Conservation (phyloP, 495 filamentous ascomycete species). For the Lindgomyces ingoldianus region DNA sequence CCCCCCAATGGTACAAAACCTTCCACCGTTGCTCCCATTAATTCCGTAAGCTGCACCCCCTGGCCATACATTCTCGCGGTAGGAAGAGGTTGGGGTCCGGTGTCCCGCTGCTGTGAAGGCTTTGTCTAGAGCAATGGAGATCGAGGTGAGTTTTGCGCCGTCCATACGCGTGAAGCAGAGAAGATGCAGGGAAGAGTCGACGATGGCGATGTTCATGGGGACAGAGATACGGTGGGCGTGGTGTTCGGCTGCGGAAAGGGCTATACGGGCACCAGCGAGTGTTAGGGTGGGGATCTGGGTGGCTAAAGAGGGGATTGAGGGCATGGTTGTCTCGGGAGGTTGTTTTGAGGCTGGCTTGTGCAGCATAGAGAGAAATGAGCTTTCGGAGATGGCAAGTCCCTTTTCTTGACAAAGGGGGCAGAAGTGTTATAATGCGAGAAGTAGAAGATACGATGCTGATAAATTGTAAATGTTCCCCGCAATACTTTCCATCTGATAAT, state of each 20-base stretch:
- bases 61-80: constrained; percentile 41
- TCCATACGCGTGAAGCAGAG: constrained; percentile 45
- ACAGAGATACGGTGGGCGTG: constrained; percentile 39
- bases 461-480: too few species aligned
- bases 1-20: constrained; percentile 45
- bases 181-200: constrained; percentile 40
- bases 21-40: constrained; percentile 41
- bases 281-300: constrained; percentile 35
- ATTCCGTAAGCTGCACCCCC: constrained; percentile 44
- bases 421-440: too few species aligned
- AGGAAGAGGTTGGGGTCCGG: constrained; percentile 41
- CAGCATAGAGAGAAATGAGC: neutral
- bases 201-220: constrained; percentile 46
- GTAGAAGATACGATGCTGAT: too few species aligned
- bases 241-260: constrained; percentile 33
- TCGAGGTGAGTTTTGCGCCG: constrained; percentile 44
- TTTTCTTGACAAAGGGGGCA: neutral
- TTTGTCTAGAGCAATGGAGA: constrained; percentile 46
- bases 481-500: too few species aligned
- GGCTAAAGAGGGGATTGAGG: neutral
- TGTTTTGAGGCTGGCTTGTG: neutral
- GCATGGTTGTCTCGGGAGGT: neutral
- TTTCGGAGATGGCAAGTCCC: neutral
- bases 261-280: constrained; percentile 40
- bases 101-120: constrained; percentile 47